Conservation (phyloP, 371 early-diverging fungal genomes). For the Circinella umbellata region DNA sequence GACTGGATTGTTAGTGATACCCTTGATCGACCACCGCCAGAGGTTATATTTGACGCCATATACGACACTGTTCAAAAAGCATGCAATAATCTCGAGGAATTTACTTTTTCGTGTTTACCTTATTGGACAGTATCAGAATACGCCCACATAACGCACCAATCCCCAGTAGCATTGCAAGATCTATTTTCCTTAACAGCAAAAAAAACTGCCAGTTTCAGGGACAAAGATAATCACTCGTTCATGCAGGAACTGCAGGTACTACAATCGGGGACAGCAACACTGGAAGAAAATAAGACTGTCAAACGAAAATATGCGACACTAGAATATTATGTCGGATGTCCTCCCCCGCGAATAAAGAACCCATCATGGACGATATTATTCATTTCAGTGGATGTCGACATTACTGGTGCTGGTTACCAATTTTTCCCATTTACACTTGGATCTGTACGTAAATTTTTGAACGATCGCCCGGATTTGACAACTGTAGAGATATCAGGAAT, state of each 20-base stretch:
- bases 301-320: slow-evolving; percentile 2
- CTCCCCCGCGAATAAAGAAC: slow-evolving; percentile 1
- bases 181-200: neutral
- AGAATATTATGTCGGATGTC: slow-evolving; percentile 4
- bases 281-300: neutral
- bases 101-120: neutral
- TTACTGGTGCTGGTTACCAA: neutral
- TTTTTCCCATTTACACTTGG: slow-evolving; percentile 6
- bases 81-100: neutral
- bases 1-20: slow-evolving; percentile 1
- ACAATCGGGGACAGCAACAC: neutral
- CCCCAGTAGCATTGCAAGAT: neutral
- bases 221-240: neutral
- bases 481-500: neutral
- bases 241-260: neutral
- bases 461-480: neutral
- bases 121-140: slow-evolving; percentile 5
- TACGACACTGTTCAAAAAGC: slow-evolving; percentile 1
- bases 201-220: neutral
- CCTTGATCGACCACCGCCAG: neutral
- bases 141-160: neutral
- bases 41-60: slow-evolving; percentile 5
- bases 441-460: slow-evolving; percentile 4
- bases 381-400: neutral
- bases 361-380: neutral